Percentiles rank a stretch among this genome's conserved stretches.
phyloP scores from a whole-genome alignment of 768 basidiomycete species.

The Sistotremastrum niveocremeum region DNA sequence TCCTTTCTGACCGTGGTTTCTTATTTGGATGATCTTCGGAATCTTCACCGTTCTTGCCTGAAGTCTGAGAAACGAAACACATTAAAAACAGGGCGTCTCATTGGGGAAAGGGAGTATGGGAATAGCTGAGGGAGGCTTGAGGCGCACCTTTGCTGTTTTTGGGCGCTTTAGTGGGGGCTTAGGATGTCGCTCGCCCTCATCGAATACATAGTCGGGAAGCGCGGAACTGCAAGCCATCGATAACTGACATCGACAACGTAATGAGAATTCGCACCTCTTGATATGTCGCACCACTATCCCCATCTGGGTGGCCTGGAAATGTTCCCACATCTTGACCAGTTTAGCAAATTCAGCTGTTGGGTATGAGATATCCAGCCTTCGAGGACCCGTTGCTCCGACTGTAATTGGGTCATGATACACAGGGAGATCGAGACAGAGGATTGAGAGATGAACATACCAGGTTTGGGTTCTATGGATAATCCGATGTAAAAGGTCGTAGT shows the following conservation, averaged over 20 bases:
- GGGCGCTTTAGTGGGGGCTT: conserved; percentile 60
- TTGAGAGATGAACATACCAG: conserved; percentile 42
- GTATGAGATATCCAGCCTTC: conserved; percentile 90
- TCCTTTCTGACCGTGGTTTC: too few relatives aligned
- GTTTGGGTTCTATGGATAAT: conserved; percentile 80
- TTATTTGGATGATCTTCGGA: too few relatives aligned
- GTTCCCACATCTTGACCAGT: conserved; percentile 90
- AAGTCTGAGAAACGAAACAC: too few relatives aligned
- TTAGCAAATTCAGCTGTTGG: conserved; percentile 93
- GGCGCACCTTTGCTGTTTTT: conserved; percentile 43
- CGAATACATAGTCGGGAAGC: conserved; percentile 74
- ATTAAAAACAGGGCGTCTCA: too few relatives aligned
- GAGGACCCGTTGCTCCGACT: conserved; percentile 61
- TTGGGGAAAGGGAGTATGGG: too few relatives aligned
- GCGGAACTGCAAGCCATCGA: conserved; percentile 34
- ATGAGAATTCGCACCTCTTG: conserved; percentile 46
- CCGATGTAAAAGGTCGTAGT: conserved; percentile 99
- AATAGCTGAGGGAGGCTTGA: too few relatives aligned
- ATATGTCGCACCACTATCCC: conserved; percentile 89
- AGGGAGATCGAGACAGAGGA: not conserved
- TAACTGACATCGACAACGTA: not conserved
- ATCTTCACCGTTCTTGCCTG: too few relatives aligned
- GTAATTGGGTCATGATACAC: conserved; percentile 3
- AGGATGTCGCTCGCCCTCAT: conserved; percentile 64
- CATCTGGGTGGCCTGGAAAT: conserved; percentile 85